phyloP scores from a whole-genome alignment of 2,329 filamentous ascomycete species.

The Aureobasidium namibiae region DNA sequence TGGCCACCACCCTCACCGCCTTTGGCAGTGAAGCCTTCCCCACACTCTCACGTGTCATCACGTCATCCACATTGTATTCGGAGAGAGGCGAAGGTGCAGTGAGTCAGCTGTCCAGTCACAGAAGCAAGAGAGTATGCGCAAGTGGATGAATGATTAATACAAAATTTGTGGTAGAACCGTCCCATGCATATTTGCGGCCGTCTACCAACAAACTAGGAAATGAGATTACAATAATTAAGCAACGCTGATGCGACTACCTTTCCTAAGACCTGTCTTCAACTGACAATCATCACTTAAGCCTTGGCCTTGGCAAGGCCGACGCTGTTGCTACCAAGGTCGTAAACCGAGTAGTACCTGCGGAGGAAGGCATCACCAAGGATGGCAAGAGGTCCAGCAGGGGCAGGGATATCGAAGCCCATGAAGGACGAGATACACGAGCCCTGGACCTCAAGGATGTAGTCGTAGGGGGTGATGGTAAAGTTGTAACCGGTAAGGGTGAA shows the following conservation, averaged over 20 bases:
- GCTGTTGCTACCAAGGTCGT: slow-evolving; percentile 81
- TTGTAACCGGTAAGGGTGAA: slow-evolving; percentile 87
- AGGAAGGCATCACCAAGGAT: slow-evolving; percentile 84
- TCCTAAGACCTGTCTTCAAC: background rate
- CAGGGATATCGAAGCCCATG: slow-evolving; percentile 84
- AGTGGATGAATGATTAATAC: background rate
- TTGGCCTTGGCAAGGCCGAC: slow-evolving; percentile 86
- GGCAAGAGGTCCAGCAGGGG: slow-evolving; percentile 80
- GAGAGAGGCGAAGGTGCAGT: background rate
- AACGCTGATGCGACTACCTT: slow-evolving; percentile 2
- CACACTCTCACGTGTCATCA: background rate
- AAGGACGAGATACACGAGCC: slow-evolving; percentile 96
- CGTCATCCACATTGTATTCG: background rate
- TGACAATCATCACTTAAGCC: slow-evolving; percentile 18
- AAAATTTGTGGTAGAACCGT: background rate
- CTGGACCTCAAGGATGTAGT: slow-evolving; percentile 94
- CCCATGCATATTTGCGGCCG: background rate
- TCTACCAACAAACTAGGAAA: background rate
- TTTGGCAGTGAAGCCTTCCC: background rate
- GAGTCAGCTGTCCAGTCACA: background rate
- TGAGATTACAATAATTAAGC: background rate
- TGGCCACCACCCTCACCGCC: background rate
- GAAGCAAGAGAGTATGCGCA: background rate
- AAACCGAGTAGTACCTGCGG: slow-evolving; percentile 89
- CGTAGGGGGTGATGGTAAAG: slow-evolving; percentile 79